Base-by-base conservation (phyloP, 2,329 filamentous ascomycete species). In the Bipolaris oryzae region DNA sequence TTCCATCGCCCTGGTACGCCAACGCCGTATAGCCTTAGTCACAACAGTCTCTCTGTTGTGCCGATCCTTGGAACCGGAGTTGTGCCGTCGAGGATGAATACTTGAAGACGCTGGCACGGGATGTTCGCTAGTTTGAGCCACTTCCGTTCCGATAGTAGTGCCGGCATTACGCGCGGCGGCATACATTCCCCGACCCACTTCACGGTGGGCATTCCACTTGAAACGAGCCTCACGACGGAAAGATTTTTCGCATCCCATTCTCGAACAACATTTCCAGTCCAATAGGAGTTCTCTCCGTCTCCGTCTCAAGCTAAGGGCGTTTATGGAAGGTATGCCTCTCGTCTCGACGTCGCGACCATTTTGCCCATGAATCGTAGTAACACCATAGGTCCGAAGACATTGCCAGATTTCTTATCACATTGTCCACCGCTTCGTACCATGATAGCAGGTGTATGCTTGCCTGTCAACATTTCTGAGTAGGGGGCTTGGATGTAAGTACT, bases 71-170 rank as follows among this genome's bases (percentile, higher is more conserved):
- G 16, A 7, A n/a, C 23, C 42, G 42, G 23, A 33, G n/a, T 44
- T 33, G 5, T 33, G 23, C 42, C 42, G 42, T 20, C 16, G 7
- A 37, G 45, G 21, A 13, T 38, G 7, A 13, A 20, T 7, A 38
- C 25, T 25, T 15, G 20, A 37, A 13, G 31, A 5, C 3, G 9
- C 42, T 18, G 16, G 16, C 20, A 6, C 20, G 45, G 45, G 45
- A 38, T 37, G 45, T 16, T 21, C 33, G 15, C 20, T 48, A 46
- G 43, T 23, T 18, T 23, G 18, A 21, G 43, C 43, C 43, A 45
- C 43, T 45, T 20, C 28, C 44, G 44, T 31, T 4, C 28, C 44
- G 31, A 13, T n/a, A n/a, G n/a, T 47, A 38, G 45, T 48, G 45
- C 33, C 45, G 45, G 45, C 21, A 38, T 34, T 15, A 15, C 33